Evolutionary conservation across 1,139 yeast genomes (phyloP), one percentile per base, ranked within the genome.

Genomic region (Debaryomycetaceae sp.): DNA sequence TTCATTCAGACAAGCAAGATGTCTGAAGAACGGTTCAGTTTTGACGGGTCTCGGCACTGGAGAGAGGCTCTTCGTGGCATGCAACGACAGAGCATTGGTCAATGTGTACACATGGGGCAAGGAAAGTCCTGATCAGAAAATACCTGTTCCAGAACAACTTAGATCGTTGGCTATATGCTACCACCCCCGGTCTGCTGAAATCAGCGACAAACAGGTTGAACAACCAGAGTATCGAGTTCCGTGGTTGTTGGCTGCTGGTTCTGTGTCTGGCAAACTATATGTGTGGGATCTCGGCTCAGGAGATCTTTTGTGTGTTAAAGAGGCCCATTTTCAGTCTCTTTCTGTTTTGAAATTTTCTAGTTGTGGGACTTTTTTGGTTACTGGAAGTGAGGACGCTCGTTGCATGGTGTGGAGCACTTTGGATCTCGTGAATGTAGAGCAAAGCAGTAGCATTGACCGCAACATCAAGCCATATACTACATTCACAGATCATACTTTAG

Each of bases 281-380:
- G 60, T 91, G 4, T 92, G 98, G 98, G 96, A 87, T 51, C 55
- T 88, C 39, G 60, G 73, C n/a, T 83, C 94, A 4, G 97, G 98
- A 1, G 67, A 79, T 36, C 67, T 92, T 42, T 53, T 91, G 30
- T 73, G 79, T 45, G 92, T 81, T 7, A 80, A 79, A 52, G 92
- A 87, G 38, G 84, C 88, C 1, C 98, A 92, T 64, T 92, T 88
- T 61, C 97, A 91, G 61, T 73, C 75, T 5, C 73, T 89, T 11
- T 75, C 83, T 0, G 71, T 70, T 28, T 58, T 91, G 19, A 70
- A 69, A 45, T 79, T 86, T 50, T 69, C 87, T 2, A 48, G 63
- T 14, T 85, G 89, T 54, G 92, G 92, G 5, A 75, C 80, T 6
- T 83, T 77, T 45, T 56, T 92, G 34, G 72, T 86, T 13, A 76